Percentiles rank a stretch among this genome's conserved stretches.
Conservation (phyloP, 108 stramenopile species). For the Aurantiochytrium sp. region DNA sequence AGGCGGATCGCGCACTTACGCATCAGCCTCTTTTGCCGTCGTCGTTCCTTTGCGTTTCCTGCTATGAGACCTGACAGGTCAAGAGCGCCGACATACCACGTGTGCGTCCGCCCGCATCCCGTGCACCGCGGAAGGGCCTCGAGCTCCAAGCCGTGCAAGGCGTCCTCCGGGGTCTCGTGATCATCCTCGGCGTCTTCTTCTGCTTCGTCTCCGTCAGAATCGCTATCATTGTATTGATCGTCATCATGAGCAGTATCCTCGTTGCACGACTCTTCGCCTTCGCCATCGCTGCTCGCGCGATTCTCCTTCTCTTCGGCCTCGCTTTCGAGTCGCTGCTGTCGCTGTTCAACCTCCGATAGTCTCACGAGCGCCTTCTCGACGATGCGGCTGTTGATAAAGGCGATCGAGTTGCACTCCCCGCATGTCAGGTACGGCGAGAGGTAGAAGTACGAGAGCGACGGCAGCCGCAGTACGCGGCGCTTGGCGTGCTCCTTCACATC, state of each 20-base stretch:
- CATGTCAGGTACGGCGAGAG: neutral
- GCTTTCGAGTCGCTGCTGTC: neutral
- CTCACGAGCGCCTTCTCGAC: neutral
- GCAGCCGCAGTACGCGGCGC: neutral
- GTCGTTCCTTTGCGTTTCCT: neutral
- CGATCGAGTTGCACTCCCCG: neutral
- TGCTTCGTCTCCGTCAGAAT: neutral
- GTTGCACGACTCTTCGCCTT: neutral
- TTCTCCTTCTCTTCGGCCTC: neutral
- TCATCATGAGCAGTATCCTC: neutral
- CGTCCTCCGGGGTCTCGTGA: neutral
- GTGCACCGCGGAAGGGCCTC: neutral
- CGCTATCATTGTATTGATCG: neutral
- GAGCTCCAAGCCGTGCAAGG: neutral
- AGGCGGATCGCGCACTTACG: neutral
- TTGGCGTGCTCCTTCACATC: neutral
- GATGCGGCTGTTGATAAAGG: neutral
- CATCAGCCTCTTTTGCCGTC: neutral
- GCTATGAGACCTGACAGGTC: neutral
- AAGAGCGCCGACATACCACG: neutral
- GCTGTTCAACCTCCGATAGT: neutral
- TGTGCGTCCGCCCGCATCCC: slow-evolving; percentile 2
- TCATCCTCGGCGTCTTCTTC: neutral
- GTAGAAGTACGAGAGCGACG: neutral
- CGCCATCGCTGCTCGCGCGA: neutral